Conservation (phyloP, 2,329 filamentous ascomycete species). For the Penicillium sp. region DNA sequence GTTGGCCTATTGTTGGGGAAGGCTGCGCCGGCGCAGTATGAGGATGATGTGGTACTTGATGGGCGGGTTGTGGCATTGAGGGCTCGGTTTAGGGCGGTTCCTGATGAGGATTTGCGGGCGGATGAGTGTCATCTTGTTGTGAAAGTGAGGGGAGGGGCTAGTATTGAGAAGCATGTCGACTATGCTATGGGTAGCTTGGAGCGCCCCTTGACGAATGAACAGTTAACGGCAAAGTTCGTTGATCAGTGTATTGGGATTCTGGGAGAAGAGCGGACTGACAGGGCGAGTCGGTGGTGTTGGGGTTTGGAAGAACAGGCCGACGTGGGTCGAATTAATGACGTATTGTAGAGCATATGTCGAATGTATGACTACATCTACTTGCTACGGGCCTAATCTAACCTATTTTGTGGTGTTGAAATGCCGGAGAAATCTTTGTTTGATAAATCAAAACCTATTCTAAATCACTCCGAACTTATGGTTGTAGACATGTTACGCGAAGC, state of each 20-base stretch:
- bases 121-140: constrained; percentile 47
- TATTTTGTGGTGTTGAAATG: background rate
- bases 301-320: constrained; percentile 25
- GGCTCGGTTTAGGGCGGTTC: constrained; percentile 48
- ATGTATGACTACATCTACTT: background rate
- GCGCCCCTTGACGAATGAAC: constrained; percentile 48
- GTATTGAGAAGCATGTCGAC: constrained; percentile 47
- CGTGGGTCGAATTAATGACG: constrained; percentile 3
- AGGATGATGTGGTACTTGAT: constrained; percentile 49
- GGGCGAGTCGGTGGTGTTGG: constrained; percentile 36
- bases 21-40: constrained; percentile 54
- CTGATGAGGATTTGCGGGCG: constrained; percentile 41
- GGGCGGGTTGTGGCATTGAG: constrained; percentile 44
- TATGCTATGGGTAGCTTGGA: constrained; percentile 54
- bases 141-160: constrained; percentile 33
- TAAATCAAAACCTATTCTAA: constrained; percentile 20
- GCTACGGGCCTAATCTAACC: no score
- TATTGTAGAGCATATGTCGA: background rate
- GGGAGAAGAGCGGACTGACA: constrained; percentile 38
- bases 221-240: constrained; percentile 52
- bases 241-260: constrained; percentile 49
- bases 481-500: constrained; percentile 30
- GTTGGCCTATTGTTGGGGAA: constrained; percentile 53
- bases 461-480: constrained; percentile 25
- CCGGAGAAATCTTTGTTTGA: background rate